These are phyloP conservation scores for Aegilops tauschii DNA, from an alignment of 176 grass and related monocot species.

Conservation along the genomic window DNA sequence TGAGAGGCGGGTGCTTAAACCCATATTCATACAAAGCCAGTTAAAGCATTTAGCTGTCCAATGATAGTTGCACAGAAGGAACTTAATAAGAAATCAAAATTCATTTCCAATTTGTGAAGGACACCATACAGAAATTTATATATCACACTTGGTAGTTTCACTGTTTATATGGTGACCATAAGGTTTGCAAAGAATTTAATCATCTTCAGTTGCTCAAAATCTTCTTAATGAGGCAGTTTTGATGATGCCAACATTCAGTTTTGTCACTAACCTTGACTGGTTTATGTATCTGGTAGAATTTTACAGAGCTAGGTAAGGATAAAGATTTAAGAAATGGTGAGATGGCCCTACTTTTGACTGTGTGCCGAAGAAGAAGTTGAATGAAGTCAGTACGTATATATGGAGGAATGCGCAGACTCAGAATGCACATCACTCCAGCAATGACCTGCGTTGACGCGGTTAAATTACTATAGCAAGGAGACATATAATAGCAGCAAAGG, in stretches of 20 bases:
- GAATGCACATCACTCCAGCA: constrained; percentile 60
- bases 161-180: background rate
- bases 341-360: constrained; percentile 67
- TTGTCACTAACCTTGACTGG: background rate
- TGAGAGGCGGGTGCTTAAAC: background rate
- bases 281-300: background rate
- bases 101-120: constrained; percentile 2
- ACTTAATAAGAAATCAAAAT: background rate
- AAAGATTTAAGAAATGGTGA: background rate
- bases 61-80: constrained; percentile 8
- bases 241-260: background rate
- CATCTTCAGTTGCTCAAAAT: background rate
- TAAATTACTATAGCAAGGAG: constrained; percentile 15
- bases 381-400: constrained; percentile 83
- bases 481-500: constrained; percentile 33
- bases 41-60: background rate
- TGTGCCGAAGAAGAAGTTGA: constrained; percentile 68
- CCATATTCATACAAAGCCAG: constrained; percentile 13
- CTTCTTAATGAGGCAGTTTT: background rate
- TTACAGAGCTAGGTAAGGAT: background rate
- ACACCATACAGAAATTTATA: background rate
- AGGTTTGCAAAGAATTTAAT: background rate
- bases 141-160: background rate
- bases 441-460: constrained; percentile 59
- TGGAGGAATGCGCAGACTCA: constrained; percentile 76